Evolutionary conservation across 148 eudicot genomes (phyloP), one percentile per base, ranked within the genome.

Genomic region (Tetragonia tetragonoides): DNA sequence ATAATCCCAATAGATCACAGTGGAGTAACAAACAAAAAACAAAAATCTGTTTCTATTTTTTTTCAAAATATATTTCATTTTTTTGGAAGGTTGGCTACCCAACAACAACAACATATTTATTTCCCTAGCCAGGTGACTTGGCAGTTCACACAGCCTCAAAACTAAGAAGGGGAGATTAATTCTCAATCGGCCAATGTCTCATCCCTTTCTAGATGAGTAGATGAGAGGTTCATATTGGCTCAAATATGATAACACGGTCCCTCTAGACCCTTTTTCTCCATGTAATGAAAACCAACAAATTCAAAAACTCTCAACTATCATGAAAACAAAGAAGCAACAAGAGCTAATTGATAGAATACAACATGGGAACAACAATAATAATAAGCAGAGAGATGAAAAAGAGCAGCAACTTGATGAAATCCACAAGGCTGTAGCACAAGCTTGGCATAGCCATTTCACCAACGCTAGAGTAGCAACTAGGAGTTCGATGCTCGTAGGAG

Each of bases 371-470:
- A 40, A 7, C 51, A 68, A 68, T 28, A 69, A 12, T 28, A 47
- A 8, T 44, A 24, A 28, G 23, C 47, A 14, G 18, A 70, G 17
- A n/a, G 23, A 62, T 8, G 15, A 51, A 61, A 47, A 14, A 74
- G 10, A 87, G 49, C 60, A 80, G 23, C 87, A 83, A 44, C 82
- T 81, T 56, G 96, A 89, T 56, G 96, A 89, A 80, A 75, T 89
- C 80, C 79, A 85, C 79, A 91, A 89, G 85, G 97, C 93, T 0
- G 97, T 88, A 73, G 97, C 97, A 38, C 97, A 91, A 75, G 93
- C 90, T 17, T 89, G 93, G 91, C 88, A 83, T 37, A 83, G 85
- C 72, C 90, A 84, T 70, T 84, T 87, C 28, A 64, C 77, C 82
- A 70, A 70, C 39, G 67, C 83, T 3, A 64, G 41, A 10, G 61